A percentile compares a stretch with the other conserved stretches of the same genome.
Conservation (phyloP, 2,329 filamentous ascomycete species). For the Colletotrichum lini region DNA sequence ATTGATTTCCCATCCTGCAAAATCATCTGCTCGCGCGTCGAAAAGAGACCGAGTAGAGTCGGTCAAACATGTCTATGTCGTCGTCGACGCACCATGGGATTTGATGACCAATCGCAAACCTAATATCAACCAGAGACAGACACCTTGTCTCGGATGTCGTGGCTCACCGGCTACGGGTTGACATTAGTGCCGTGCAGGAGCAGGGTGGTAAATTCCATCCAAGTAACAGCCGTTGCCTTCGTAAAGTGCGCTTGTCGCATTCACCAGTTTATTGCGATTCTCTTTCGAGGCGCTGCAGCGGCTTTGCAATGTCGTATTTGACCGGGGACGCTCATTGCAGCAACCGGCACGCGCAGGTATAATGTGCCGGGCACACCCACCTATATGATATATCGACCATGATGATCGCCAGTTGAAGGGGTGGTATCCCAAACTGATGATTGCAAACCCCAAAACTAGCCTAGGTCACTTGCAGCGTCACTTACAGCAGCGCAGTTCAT, state of each 20-base stretch:
- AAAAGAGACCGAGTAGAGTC: background rate
- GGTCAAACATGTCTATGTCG: constrained; percentile 7
- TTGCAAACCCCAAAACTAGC: background rate
- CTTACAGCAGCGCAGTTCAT: background rate
- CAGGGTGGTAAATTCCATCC: background rate
- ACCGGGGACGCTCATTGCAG: background rate
- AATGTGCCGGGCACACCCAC: background rate
- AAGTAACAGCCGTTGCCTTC: background rate
- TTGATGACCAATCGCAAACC: constrained; percentile 23
- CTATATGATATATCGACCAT: background rate
- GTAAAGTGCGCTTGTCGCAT: background rate
- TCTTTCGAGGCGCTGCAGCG: no score
- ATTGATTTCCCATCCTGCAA: background rate
- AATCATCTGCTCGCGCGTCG: background rate
- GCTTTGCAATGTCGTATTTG: background rate
- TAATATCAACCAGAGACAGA: constrained; percentile 15
- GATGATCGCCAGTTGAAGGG: background rate
- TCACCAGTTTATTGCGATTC: no score
- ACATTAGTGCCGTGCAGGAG: constrained; percentile 1
- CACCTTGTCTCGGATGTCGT: constrained; percentile 5
- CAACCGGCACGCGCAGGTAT: background rate
- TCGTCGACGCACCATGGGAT: background rate
- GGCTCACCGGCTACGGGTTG: constrained; percentile 17
- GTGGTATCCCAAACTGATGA: background rate
- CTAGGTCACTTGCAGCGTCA: background rate